These are phyloP conservation scores for Monosporascus sp. DNA, from an alignment of 2,329 filamentous ascomycete species.

Conservation along the genomic window DNA sequence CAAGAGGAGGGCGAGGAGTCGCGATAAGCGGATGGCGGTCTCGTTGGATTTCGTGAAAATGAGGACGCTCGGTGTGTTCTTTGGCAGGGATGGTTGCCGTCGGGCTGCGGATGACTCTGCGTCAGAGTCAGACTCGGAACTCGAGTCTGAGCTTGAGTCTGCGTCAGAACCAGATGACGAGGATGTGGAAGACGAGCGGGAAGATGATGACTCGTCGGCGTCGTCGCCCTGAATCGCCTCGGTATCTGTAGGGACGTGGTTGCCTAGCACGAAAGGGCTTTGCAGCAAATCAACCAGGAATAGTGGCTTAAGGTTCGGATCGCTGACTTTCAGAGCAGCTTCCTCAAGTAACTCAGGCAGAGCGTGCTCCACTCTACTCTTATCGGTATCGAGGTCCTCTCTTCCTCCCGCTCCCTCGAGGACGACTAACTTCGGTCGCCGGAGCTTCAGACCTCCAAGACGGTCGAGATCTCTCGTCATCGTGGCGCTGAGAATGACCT, in stretches of 20 bases:
- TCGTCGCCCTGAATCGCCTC: constrained; percentile 16
- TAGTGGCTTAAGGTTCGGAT: constrained; percentile 70
- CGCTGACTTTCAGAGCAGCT: constrained; percentile 61
- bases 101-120: constrained; percentile 9
- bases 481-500: constrained; percentile 85
- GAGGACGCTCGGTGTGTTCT: constrained; percentile 47
- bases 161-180: constrained; percentile 26
- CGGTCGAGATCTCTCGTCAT: constrained; percentile 85
- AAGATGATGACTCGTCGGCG: constrained; percentile 30
- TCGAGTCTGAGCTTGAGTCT: constrained; percentile 28
- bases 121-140: constrained; percentile 25
- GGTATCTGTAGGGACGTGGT: constrained; percentile 5
- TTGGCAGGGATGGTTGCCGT: background rate
- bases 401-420: constrained; percentile 51
- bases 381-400: constrained; percentile 28
- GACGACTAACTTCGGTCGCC: constrained; percentile 69
- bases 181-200: constrained; percentile 5
- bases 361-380: constrained; percentile 40
- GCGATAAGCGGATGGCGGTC: constrained; percentile 76
- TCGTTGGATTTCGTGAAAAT: constrained; percentile 93
- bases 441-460: constrained; percentile 66
- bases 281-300: constrained; percentile 75
- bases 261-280: constrained; percentile 41
- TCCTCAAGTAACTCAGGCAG: constrained; percentile 63
- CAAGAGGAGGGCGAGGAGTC: constrained; percentile 65